Conservation (phyloP, 768 basidiomycete species). For the Rhizopogon rudus region DNA sequence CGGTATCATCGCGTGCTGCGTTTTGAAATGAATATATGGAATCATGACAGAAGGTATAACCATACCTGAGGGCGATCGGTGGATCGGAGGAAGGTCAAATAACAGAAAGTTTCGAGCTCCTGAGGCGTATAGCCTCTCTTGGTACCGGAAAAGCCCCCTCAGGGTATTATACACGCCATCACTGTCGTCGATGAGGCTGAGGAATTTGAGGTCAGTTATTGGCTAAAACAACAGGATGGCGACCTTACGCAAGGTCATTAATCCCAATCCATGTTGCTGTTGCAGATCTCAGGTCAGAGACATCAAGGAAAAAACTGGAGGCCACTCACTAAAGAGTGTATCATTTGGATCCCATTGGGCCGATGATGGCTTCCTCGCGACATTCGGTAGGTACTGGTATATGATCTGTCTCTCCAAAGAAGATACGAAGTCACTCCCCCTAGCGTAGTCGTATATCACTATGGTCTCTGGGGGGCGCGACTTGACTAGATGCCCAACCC, state of each 20-base stretch:
- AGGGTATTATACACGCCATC: constrained; percentile 20
- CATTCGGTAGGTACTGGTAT: constrained; percentile 32
- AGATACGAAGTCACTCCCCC: constrained; percentile 43
- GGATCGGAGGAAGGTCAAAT: constrained; percentile 54
- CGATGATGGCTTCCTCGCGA: constrained; percentile 32
- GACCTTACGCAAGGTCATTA: constrained; percentile 54
- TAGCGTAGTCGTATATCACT: constrained; percentile 55
- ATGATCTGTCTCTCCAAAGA: constrained; percentile 39
- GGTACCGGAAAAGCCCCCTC: constrained; percentile 35
- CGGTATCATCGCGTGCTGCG: not conserved
- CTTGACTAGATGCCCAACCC: constrained; percentile 56
- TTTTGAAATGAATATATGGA: not conserved
- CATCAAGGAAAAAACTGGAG: not conserved
- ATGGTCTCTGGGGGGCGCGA: constrained; percentile 28
- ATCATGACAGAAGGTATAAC: constrained; percentile 13
- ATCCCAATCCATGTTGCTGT: constrained; percentile 65
- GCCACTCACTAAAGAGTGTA: constrained; percentile 42
- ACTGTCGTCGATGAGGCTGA: not conserved
- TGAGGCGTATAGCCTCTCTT: constrained; percentile 42
- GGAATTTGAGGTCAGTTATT: not conserved
- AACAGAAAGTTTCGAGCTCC: constrained; percentile 56
- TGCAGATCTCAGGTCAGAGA: not conserved
- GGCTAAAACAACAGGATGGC: not conserved
- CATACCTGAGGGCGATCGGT: constrained; percentile 33
- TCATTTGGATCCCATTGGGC: constrained; percentile 37